Conservation (phyloP, 73 alveolate species). For the Paraurostyla sp. region DNA sequence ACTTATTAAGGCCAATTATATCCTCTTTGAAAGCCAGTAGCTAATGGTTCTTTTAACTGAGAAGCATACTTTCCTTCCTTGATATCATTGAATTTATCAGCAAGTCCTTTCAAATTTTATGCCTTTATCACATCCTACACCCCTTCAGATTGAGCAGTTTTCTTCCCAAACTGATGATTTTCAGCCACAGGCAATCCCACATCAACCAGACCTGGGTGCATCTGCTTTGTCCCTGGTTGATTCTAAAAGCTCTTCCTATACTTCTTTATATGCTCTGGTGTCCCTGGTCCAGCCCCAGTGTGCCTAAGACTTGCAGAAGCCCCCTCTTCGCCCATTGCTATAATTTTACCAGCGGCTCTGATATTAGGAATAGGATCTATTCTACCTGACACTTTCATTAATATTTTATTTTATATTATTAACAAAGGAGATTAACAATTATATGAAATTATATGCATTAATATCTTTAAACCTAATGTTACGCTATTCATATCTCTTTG, state of each 20-base stretch:
- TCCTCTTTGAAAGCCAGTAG: constrained; percentile 77
- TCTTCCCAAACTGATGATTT: constrained; percentile 78
- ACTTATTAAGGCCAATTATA: constrained; percentile 83
- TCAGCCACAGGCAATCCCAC: constrained; percentile 76
- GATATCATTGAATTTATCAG: constrained; percentile 79
- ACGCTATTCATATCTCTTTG: constrained; percentile 6
- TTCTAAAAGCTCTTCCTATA: constrained; percentile 83
- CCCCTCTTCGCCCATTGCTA: constrained; percentile 75
- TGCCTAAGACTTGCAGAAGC: constrained; percentile 70
- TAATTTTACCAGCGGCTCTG: constrained; percentile 77
- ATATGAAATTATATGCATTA: neutral
- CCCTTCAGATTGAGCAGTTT: constrained; percentile 80
- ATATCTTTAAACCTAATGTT: neutral
- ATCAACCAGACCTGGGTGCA: constrained; percentile 87
- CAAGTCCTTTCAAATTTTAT: constrained; percentile 81
- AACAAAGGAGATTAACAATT: neutral
- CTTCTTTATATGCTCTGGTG: constrained; percentile 86
- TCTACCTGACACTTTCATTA: constrained; percentile 63
- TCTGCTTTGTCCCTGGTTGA: constrained; percentile 86
- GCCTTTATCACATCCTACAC: constrained; percentile 89
- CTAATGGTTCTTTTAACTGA: constrained; percentile 84
- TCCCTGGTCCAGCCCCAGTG: constrained; percentile 69
- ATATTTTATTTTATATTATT: neutral
- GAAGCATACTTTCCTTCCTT: constrained; percentile 83
- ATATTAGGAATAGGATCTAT: constrained; percentile 79